phyloP scores from a whole-genome alignment of 345 rosid genomes.

The Syzygium grande region DNA sequence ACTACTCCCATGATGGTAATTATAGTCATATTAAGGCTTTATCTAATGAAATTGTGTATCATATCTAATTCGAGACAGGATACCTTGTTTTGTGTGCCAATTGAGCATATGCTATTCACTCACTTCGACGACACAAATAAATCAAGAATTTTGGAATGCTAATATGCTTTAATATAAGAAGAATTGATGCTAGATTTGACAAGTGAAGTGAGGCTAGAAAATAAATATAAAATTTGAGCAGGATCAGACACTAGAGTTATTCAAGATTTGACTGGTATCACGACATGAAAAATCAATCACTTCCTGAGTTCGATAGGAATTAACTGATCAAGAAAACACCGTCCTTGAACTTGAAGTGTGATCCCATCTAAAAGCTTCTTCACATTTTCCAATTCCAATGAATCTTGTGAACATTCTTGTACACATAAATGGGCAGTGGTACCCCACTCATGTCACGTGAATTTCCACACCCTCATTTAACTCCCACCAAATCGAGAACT shows the following conservation, averaged over 20 bases:
- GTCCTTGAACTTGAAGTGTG: too few species aligned
- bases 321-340: neutral
- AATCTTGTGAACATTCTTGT: too few species aligned
- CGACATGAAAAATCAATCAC: neutral
- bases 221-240: neutral
- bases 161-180: neutral
- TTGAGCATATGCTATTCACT: neutral
- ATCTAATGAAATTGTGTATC: neutral
- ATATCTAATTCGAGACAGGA: fast-evolving
- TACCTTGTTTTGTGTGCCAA: neutral
- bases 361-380: too few species aligned
- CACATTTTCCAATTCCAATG: too few species aligned
- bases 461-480: neutral
- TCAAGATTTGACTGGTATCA: neutral
- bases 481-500: neutral
- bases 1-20: neutral
- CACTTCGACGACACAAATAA: neutral
- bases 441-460: neutral
- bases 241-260: neutral
- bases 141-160: neutral
- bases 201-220: neutral
- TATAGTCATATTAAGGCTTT: neutral
- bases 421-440: too few species aligned
- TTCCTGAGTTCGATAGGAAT: fast-evolving
- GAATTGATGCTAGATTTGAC: neutral